phyloP scores from a whole-genome alignment of 2,329 filamentous ascomycete genomes.

The Ciborinia camelliae region DNA sequence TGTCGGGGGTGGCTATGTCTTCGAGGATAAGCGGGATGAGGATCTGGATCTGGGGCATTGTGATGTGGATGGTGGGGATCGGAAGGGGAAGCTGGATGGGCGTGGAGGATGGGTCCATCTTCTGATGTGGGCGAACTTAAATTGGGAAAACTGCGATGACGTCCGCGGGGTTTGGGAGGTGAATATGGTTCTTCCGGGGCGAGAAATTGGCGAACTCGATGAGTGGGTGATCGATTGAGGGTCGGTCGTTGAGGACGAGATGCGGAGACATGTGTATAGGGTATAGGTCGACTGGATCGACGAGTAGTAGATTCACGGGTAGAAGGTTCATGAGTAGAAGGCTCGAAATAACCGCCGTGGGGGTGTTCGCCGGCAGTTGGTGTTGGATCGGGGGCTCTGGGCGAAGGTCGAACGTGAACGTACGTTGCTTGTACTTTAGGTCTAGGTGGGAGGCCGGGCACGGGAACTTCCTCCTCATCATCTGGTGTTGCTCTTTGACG shows the following conservation, averaged over 20 bases:
- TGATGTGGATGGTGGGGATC: background rate
- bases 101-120: constrained; percentile 28
- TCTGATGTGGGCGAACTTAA: constrained; percentile 28
- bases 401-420: constrained; percentile 31
- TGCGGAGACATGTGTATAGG: constrained; percentile 27
- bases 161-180: constrained; percentile 23
- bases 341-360: constrained; percentile 14
- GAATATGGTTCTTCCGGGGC: constrained; percentile 41
- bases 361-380: constrained; percentile 2
- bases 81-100: constrained; percentile 14
- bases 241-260: constrained; percentile 31
- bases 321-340: constrained; percentile 18
- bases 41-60: background rate
- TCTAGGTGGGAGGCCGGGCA: constrained; percentile 32
- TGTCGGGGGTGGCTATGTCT: constrained; percentile 50
- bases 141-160: constrained; percentile 34
- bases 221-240: constrained; percentile 35
- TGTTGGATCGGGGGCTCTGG: constrained; percentile 7
- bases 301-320: background rate
- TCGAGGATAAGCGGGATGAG: constrained; percentile 34
- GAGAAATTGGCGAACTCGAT: constrained; percentile 41
- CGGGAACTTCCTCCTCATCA: constrained; percentile 32
- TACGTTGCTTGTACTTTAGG: constrained; percentile 34
- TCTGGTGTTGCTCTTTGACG: constrained; percentile 53
- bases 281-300: constrained; percentile 22